phyloP scores from a whole-genome alignment of 345 rosid genomes.

The Anastatica hierochuntica region DNA sequence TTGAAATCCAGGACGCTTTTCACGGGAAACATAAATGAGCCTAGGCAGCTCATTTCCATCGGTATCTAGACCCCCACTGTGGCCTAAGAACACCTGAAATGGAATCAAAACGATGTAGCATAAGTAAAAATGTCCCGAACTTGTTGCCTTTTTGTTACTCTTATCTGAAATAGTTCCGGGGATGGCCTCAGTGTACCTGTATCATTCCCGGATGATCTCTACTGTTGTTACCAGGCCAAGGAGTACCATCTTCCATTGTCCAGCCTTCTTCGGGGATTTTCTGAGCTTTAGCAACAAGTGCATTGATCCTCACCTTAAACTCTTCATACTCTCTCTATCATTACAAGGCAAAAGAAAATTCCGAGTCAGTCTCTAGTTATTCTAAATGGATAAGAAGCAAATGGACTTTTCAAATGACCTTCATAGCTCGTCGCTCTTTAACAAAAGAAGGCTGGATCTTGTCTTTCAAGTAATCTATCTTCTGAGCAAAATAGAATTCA shows the following conservation, averaged over 20 bases:
- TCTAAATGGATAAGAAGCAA: too few relatives aligned
- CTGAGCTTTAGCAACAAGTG: constrained; percentile 93
- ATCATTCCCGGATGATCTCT: constrained; percentile 99
- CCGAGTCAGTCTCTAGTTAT: too few relatives aligned
- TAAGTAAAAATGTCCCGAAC: neutral
- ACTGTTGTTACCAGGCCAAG: constrained; percentile 98
- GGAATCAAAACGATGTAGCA: neutral
- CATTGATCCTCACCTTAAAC: constrained; percentile 92
- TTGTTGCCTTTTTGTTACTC: too few relatives aligned
- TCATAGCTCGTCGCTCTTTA: constrained; percentile 93
- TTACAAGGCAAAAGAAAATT: too few relatives aligned
- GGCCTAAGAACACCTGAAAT: constrained; percentile 84
- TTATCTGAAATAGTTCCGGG: too few relatives aligned
- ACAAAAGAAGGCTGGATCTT: constrained; percentile 96
- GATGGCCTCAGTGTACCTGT: constrained; percentile 35
- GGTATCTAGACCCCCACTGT: constrained; percentile 85
- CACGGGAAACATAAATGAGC: constrained; percentile 98
- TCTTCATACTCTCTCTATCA: constrained; percentile 98
- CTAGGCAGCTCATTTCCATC: constrained; percentile 98
- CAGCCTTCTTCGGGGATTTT: constrained; percentile 99
- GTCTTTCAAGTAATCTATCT: constrained; percentile 95
- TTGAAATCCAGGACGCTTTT: constrained; percentile 97
- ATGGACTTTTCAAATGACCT: constrained; percentile 32
- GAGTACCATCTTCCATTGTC: constrained; percentile 99
- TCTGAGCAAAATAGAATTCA: constrained; percentile 89